phyloP scores from a whole-genome alignment of 805 yeast species.

The Hanseniaspora jakobsenii region DNA sequence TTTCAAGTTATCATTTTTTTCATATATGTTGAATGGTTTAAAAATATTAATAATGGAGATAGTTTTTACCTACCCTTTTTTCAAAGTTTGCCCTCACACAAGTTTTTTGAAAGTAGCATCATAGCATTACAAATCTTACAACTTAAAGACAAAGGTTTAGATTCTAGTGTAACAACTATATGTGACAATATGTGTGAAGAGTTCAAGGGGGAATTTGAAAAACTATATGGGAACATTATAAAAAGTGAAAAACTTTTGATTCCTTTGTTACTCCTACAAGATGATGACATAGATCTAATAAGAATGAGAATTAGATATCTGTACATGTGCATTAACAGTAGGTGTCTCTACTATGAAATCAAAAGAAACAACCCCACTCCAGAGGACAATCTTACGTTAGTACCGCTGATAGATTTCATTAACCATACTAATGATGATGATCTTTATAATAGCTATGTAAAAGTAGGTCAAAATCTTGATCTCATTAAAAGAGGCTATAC shows the following conservation, averaged over 20 bases:
- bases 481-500: slow-evolving; percentile 3
- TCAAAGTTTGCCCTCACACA: slow-evolving; percentile 7
- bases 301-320: slow-evolving; percentile 36
- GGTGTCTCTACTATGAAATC: slow-evolving; percentile 53
- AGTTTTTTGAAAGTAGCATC: slow-evolving; percentile 5
- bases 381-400: slow-evolving; percentile 66
- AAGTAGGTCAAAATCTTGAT: slow-evolving; percentile 25
- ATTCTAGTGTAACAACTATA: not conserved
- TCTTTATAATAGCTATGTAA: slow-evolving; percentile 40
- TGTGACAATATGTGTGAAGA: slow-evolving; percentile 2
- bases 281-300: slow-evolving; percentile 7
- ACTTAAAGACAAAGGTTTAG: not conserved
- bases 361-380: slow-evolving; percentile 43
- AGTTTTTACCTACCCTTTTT: slow-evolving; percentile 7
- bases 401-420: slow-evolving; percentile 79
- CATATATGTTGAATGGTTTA: slow-evolving; percentile 13
- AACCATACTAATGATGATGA: slow-evolving; percentile 47
- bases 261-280: slow-evolving; percentile 8
- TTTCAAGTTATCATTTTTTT: slow-evolving; percentile 7
- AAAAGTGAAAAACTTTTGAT: not conserved
- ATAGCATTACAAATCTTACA: slow-evolving; percentile 3
- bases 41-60: not conserved
- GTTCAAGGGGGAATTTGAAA: slow-evolving; percentile 3
- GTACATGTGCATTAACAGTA: slow-evolving; percentile 82
- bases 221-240: slow-evolving; percentile 1